phyloP scores from a whole-genome alignment of 176 grass and related monocot species.

The Coix lacrymajobi region DNA sequence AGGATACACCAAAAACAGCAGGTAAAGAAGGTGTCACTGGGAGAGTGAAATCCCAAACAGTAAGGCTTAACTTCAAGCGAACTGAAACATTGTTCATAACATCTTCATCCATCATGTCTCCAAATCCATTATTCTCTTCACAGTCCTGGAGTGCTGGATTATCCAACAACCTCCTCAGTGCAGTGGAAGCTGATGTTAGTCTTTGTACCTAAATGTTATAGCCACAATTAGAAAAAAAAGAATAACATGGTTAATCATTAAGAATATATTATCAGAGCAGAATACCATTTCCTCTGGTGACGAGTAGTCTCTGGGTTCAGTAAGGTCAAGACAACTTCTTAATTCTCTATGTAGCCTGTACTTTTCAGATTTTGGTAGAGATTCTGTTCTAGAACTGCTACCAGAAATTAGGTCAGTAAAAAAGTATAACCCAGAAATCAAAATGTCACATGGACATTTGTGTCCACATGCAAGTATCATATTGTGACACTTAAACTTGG shows the following conservation, averaged over 20 bases:
- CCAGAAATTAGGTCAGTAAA: slow-evolving; percentile 16
- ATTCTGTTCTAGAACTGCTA: slow-evolving; percentile 52
- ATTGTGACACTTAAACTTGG: background rate
- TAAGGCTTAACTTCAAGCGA: slow-evolving; percentile 72
- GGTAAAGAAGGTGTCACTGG: slow-evolving; percentile 90
- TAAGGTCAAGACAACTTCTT: slow-evolving; percentile 62
- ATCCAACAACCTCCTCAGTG: slow-evolving; percentile 61
- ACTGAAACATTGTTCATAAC: slow-evolving; percentile 69
- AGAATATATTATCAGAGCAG: slow-evolving; percentile 25
- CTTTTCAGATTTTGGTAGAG: slow-evolving; percentile 65
- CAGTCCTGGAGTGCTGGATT: slow-evolving; percentile 65
- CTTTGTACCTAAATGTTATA: slow-evolving; percentile 55
- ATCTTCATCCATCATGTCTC: slow-evolving; percentile 98
- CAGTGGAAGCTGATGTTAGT: slow-evolving; percentile 50
- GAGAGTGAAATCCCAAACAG: slow-evolving; percentile 98
- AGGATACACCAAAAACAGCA: slow-evolving; percentile 99
- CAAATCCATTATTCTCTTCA: slow-evolving; percentile 56
- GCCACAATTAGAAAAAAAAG: slow-evolving; percentile 26
- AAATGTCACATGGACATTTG: background rate
- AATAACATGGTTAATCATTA: slow-evolving; percentile 4
- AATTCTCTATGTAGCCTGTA: slow-evolving; percentile 65
- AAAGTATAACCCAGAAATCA: slow-evolving; percentile 9
- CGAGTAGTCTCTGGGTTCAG: slow-evolving; percentile 60
- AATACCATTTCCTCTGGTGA: slow-evolving; percentile 80
- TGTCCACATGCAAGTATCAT: background rate